Evolutionary conservation across 2,329 filamentous ascomycete genomes (phyloP), one percentile per base, ranked within the genome.

Genomic region (Fusarium liriodendri): DNA sequence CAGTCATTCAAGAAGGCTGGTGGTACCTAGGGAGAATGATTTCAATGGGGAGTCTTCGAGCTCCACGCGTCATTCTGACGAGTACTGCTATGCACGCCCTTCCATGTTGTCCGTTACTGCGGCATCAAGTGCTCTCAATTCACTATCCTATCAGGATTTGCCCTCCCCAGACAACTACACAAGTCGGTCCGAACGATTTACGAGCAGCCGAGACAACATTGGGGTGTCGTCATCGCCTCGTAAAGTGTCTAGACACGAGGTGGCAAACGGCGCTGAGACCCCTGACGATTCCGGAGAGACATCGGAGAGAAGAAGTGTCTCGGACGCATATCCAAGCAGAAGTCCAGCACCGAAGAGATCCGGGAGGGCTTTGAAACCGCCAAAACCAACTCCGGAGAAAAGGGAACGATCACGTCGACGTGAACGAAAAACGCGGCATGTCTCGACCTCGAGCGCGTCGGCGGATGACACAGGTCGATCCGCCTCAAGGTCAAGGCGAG

Each of bases 61-160:
- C 47, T 76, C 80, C 11, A 55, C 74, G 25, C 81, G 85, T 40
- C 82, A 82, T 52, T 84, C 84, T 4, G 83, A 84, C 14, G 87
- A 88, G 22, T 83, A 81, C 52, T 73, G 78, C 2, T 80, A 79
- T 33, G 68, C 79, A 29, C 80, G 80, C 0, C 82, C 87, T 13
- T 87, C 88, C 3, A 80, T 86, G 2, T 81, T 90, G 4, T 89
- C 89, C 8, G 78, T 90, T 14, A 89, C 86, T 60, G 89, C 89
- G 47, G 89, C 89, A 18, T 89, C 88, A 7, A 90, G 87, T 74
- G 89, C 89, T 8, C 73, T 90, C 6, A 86, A 81, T 47, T 81
- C 84, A 11, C 76, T 76, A 8, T 77, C 77, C 6, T 66, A 74
- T 42, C 78, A 80, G 60, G 80, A 81, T 5, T 40, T 71, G 0